Evolutionary conservation across 805 yeast species (phyloP).

Genomic region (Candida sphagnicola): DNA sequence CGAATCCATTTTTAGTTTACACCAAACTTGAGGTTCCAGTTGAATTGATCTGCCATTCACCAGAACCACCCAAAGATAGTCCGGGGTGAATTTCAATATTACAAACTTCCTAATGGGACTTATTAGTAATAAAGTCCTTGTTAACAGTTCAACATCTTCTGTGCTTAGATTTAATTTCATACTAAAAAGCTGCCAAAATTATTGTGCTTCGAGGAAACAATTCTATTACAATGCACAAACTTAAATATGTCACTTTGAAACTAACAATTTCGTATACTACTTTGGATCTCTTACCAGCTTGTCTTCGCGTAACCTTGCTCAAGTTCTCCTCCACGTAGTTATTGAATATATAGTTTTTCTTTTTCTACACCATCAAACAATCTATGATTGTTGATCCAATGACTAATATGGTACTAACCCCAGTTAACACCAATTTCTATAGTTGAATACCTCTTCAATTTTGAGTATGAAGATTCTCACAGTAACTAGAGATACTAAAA

Average conservation of each 20-base stretch:
- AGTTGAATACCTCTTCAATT: too few relatives aligned
- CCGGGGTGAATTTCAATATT: conserved; percentile 51
- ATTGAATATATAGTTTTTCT: too few relatives aligned
- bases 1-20: conserved; percentile 43
- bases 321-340: too few relatives aligned
- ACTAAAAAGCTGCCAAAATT: neutral
- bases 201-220: neutral
- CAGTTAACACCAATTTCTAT: too few relatives aligned
- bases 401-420: too few relatives aligned
- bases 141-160: conserved; percentile 15
- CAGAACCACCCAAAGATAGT: conserved; percentile 48
- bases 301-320: too few relatives aligned
- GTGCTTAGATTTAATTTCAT: conserved; percentile 20
- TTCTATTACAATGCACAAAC: neutral
- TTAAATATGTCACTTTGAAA: too few relatives aligned
- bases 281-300: too few relatives aligned
- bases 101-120: conserved; percentile 51
- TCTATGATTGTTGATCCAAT: too few relatives aligned
- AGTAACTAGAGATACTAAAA: neutral
- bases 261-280: too few relatives aligned
- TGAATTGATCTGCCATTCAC: conserved; percentile 36
- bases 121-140: conserved; percentile 46
- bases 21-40: conserved; percentile 67
- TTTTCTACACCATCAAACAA: too few relatives aligned
- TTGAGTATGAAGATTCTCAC: too few relatives aligned